Evolutionary conservation across 1,284 basidiomycete genomes (phyloP), one percentile per base, ranked within the genome.

Genomic region (Porodaedalea pini): DNA sequence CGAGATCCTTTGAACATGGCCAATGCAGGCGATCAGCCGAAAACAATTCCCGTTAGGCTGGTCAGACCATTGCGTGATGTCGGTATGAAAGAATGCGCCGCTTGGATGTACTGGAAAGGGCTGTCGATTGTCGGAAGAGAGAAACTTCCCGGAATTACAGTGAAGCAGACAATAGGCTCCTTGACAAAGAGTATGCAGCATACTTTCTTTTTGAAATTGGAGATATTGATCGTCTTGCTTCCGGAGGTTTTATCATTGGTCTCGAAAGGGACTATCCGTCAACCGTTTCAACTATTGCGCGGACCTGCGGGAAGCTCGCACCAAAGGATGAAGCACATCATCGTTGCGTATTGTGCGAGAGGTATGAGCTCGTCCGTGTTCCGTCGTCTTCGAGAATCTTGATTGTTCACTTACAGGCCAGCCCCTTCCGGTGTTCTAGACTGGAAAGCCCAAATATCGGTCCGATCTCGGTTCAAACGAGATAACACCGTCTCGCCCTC

Each of bases 241-340:
- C 29, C 34, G 4, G 54, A 93, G 92, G 87, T 67, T 95, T 95
- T 67, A 90, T 95, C 60, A 74, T 87, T 15, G 85, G 86, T 0
- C 70, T 95, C 21, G 90, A 92, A 69, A 82, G 80, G 45, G 84
- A 92, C 65, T 94, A 91, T 69, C 92, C 93, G 0, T 90, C 92
- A 0, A 95, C 93, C 0, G 92, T 95, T 2, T 92, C 90, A 5
- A 88, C 92, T 0, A 92, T 95, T 55, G 86, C 85, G 25, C 80
- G 88, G 45, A 95, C 92, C 0, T 92, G 90, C 61, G 85, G 80
- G 23, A 95, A 95, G 71, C 73, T 95, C 34, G 80, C 83, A 8
- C 87, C 92, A 7, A 88, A 88, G 63, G 81, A 81, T 54, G 71
- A 71, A 1, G 72, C 80, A 0, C 71, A 70, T 7, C 73, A 71